Conservation (phyloP, 148 eudicot genomes). For the Persicaria tinctoria region DNA sequence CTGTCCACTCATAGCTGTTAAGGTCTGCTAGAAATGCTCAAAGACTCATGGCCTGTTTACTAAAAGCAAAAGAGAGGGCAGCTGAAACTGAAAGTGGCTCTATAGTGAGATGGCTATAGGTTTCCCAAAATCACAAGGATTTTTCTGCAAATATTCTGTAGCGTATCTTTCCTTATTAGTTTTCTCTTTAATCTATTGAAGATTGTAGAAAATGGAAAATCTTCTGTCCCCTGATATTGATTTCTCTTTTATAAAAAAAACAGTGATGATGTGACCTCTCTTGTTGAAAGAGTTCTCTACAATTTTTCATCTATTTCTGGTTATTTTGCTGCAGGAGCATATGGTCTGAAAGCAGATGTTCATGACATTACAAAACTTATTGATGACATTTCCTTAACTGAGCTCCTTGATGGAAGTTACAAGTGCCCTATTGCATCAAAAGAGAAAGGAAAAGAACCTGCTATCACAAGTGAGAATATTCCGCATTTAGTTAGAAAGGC, state of each 20-base stretch:
- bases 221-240: not conserved
- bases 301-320: not conserved
- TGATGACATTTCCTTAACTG: slow-evolving; percentile 59
- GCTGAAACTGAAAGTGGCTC: not conserved
- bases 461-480: slow-evolving; percentile 35
- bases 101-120: not conserved
- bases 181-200: not conserved
- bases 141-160: not conserved
- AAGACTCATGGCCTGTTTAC: not conserved
- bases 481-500: slow-evolving; percentile 57
- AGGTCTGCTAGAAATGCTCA: not conserved
- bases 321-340: slow-evolving; percentile 36
- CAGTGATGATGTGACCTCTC: not conserved
- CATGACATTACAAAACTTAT: slow-evolving; percentile 56
- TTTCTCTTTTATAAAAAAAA: too few relatives aligned
- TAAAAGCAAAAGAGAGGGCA: too few relatives aligned
- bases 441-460: slow-evolving; percentile 58
- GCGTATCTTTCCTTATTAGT: not conserved
- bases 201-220: not conserved
- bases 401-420: slow-evolving; percentile 70
- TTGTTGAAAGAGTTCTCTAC: not conserved
- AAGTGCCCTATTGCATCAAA: slow-evolving; percentile 37
- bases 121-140: not conserved
- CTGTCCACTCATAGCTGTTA: not conserved
- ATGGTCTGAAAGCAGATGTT: slow-evolving; percentile 62